Evolutionary conservation across 352 stramenopile genomes (phyloP), one percentile per base, ranked within the genome.

Genomic region (Globisporangium canariense): DNA sequence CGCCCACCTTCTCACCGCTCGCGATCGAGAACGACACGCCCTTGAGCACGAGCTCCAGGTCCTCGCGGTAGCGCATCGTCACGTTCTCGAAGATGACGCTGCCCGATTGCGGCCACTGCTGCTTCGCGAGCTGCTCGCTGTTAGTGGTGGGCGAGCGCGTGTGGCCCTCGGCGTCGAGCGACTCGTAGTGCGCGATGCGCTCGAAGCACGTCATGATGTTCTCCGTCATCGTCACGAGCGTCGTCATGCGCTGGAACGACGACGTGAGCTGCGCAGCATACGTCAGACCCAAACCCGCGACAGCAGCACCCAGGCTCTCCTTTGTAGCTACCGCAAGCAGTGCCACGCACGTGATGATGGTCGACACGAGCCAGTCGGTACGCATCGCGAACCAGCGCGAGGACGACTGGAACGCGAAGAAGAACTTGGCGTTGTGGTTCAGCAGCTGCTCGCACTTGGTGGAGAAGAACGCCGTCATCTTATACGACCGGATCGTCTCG

Each of bases 171-270:
- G 66, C 47, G 30, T 77, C 66, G 6, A 77, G 65, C 13, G 62
- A 46, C 8, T 65, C 63, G 58, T 72, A 81, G 62, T 73, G 63
- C 18, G 64, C 59, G 38, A 85, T 60, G 10, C 77, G 69, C 69
- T 98, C 94, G 6, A 98, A 90, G 36, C 83, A 78, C 28, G 97
- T 91, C 79, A 98, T 98, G 61, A 93, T 84, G 40, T 91, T 94
- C 63, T 99, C 96, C 0, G 97, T 79, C 68, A 97, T 88, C 49
- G 74, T 90, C 10, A 80, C 82, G 73, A 95, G 93, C 49, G 87
- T 80, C 47, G 97, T 93, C 54, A 83, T 88, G 77, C 95, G 97
- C 66, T 97, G 96, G 54, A 97, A 81, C 30, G 76, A 76, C 63
- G 88, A 88, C 32, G 94, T 98, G 16, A 98, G 73, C 38, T 74